Conservation (phyloP, 176 grass and related monocot genomes). For the Eremochloa ophiuroides region DNA sequence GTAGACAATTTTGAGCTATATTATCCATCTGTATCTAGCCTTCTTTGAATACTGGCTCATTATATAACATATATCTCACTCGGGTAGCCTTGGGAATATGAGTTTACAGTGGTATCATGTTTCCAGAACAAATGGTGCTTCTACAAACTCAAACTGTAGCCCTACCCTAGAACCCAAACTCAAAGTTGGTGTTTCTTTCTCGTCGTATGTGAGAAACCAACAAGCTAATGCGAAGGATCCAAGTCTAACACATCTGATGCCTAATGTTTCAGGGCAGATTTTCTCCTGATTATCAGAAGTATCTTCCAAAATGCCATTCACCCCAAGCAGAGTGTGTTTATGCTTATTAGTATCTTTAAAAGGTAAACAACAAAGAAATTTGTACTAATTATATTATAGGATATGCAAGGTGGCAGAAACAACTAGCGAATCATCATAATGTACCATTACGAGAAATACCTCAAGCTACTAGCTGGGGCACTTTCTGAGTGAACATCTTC, state of each 20-base stretch:
- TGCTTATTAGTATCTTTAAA: conserved; percentile 1
- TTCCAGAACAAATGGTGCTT: not conserved
- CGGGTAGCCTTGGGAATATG: not conserved
- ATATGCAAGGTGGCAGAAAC: not conserved
- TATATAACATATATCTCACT: not conserved
- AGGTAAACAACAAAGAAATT: not conserved
- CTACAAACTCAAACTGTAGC: not conserved
- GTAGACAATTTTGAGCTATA: not conserved
- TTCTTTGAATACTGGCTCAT: not conserved
- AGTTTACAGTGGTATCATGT: not conserved
- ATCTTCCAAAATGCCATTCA: not conserved
- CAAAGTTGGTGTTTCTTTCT: not conserved
- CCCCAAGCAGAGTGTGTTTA: conserved; percentile 11
- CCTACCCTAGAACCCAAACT: not conserved
- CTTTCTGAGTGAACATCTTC: conserved; percentile 34
- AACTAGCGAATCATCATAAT: conserved; percentile 22
- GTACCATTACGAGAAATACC: conserved; percentile 44
- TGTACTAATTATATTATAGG: not conserved
- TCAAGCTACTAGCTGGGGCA: conserved; percentile 41
- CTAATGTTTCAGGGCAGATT: conserved; percentile 9
- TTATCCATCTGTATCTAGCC: not conserved
- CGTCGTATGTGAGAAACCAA: not conserved
- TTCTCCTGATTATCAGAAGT: not conserved
- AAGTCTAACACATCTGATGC: conserved; percentile 2
- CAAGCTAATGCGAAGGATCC: not conserved